A percentile compares a stretch with the other conserved stretches of the same genome.
phyloP scores from a whole-genome alignment of 208 protist species.

The Trypanosoma brucei region DNA sequence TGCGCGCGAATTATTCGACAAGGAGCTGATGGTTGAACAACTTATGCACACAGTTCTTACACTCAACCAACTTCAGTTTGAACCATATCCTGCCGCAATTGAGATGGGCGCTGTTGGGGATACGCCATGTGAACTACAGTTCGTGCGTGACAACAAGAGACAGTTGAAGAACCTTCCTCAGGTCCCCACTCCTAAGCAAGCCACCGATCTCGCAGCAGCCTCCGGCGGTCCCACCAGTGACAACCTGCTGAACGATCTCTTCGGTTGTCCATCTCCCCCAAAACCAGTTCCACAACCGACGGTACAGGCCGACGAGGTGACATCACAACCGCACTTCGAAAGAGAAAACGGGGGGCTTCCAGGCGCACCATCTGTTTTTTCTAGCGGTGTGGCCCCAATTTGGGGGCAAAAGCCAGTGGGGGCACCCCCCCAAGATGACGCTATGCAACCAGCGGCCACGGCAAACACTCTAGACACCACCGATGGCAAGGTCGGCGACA shows the following conservation, averaged over 20 bases:
- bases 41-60: slow-evolving; percentile 57
- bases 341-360: neutral
- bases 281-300: slow-evolving; percentile 3
- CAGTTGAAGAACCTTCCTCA: slow-evolving; percentile 40
- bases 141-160: slow-evolving; percentile 70
- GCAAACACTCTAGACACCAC: neutral
- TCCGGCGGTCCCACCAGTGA: neutral
- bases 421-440: neutral
- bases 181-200: neutral
- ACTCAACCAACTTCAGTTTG: slow-evolving; percentile 81
- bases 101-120: slow-evolving; percentile 69
- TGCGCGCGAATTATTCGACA: slow-evolving; percentile 70
- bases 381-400: neutral
- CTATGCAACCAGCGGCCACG: slow-evolving; percentile 4
- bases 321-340: slow-evolving; percentile 5
- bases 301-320: slow-evolving; percentile 9
- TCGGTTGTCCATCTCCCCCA: slow-evolving; percentile 31
- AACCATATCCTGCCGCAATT: slow-evolving; percentile 71
- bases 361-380: neutral
- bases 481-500: neutral
- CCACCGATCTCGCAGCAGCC: neutral
- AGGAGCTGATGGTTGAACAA: slow-evolving; percentile 61
- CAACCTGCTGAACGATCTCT: slow-evolving; percentile 79
- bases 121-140: slow-evolving; percentile 71
- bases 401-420: neutral